Conservation (phyloP, 2,329 filamentous ascomycete genomes). For the Gyromitra esculenta region DNA sequence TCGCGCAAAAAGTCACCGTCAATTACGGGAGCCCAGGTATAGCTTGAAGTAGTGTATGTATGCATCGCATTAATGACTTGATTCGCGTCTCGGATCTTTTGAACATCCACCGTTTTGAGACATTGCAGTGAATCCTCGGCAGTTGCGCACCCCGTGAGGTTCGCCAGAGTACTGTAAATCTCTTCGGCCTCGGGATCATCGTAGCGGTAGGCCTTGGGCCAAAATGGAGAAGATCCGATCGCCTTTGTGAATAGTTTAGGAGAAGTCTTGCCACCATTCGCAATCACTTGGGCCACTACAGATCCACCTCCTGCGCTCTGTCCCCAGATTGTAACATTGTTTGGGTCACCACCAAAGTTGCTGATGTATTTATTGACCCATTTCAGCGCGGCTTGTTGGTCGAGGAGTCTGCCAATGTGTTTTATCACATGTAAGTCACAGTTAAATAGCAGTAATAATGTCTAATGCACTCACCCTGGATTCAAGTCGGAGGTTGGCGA, state of each 20-base stretch:
- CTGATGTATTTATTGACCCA: conserved; percentile 68
- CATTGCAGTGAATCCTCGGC: conserved; percentile 65
- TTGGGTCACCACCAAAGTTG: conserved; percentile 67
- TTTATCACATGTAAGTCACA: neutral
- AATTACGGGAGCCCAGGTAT: conserved; percentile 71
- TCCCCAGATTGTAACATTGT: conserved; percentile 67
- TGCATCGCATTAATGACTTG: conserved; percentile 64
- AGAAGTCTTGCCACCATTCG: conserved; percentile 62
- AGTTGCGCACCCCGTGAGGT: conserved; percentile 64
- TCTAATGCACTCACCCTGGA: conserved; percentile 59
- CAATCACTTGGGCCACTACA: conserved; percentile 67
- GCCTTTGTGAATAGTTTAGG: conserved; percentile 65
- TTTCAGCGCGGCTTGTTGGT: conserved; percentile 66
- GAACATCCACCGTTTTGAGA: conserved; percentile 67
- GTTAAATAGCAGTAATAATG: neutral
- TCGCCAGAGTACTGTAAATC: conserved; percentile 64
- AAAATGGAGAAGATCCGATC: conserved; percentile 65
- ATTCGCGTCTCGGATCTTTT: conserved; percentile 66
- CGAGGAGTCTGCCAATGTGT: conserved; percentile 60
- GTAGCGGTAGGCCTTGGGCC: conserved; percentile 69
- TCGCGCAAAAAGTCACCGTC: conserved; percentile 66
- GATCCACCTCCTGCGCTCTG: conserved; percentile 68
- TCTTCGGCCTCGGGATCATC: conserved; percentile 66
- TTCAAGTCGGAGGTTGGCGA: conserved; percentile 65
- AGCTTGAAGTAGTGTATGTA: conserved; percentile 68